Percentiles rank a stretch among this genome's conserved stretches.
Conservation (phyloP, 2,329 filamentous ascomycete genomes). For the Monilinia fructicola region DNA sequence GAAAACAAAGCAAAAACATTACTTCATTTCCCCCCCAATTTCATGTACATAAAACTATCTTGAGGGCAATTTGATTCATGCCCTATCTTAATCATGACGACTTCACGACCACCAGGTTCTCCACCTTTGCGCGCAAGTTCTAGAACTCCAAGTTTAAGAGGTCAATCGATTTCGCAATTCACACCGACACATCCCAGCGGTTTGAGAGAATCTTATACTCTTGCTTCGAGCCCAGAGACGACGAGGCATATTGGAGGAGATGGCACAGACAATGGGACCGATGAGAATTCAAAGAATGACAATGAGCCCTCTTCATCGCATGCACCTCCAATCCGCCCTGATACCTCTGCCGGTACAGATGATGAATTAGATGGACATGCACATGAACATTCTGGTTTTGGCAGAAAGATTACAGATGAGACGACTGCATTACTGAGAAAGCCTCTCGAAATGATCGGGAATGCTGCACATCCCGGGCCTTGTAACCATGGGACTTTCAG, state of each 20-base stretch:
- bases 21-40: constrained; percentile 1
- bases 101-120: constrained; percentile 15
- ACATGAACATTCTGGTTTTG: constrained; percentile 22
- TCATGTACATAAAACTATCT: constrained; percentile 13
- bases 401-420: constrained; percentile 44
- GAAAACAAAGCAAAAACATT: neutral
- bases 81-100: constrained; percentile 17
- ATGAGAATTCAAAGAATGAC: neutral
- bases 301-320: constrained; percentile 27
- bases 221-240: constrained; percentile 30
- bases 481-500: constrained; percentile 79
- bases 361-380: constrained; percentile 25
- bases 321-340: constrained; percentile 30
- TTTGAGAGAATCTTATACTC: constrained; percentile 37
- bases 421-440: constrained; percentile 53
- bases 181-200: constrained; percentile 35
- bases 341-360: constrained; percentile 26
- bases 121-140: constrained; percentile 13
- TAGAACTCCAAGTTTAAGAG: constrained; percentile 18
- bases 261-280: constrained; percentile 27
- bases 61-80: neutral
- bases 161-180: constrained; percentile 19
- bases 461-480: constrained; percentile 40
- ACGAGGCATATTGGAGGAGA: constrained; percentile 23
- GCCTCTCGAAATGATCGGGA: constrained; percentile 36